Evolutionary conservation across 2,329 filamentous ascomycete genomes (phyloP), one percentile per base, ranked within the genome.

Genomic region (Penicillium janthinellum): DNA sequence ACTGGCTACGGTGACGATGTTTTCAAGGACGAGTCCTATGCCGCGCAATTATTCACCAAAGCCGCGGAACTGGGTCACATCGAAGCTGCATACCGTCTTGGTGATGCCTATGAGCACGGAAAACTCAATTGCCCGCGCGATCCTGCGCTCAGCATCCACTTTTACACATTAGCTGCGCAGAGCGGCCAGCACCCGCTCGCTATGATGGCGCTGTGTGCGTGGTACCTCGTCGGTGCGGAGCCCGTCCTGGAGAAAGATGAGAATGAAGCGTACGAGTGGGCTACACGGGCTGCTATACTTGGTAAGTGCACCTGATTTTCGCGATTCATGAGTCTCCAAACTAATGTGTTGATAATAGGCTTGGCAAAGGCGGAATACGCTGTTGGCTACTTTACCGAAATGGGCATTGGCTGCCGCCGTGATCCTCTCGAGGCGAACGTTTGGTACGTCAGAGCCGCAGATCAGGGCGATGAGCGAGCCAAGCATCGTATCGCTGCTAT

Each of bases 151-250:
- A 97, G 92, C 65, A 92, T 99, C 10, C 95, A 99, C 75, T 99
- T 97, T 73, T 99, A 99, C 79, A 99, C 94, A 1, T 89, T 88
- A 28, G 94, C 95, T 12, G 95, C 95, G 2, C 90, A 96, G 71
- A 83, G 85, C 48, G 92, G 91, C 1, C 90, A 97, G 70, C 83
- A 97, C 71, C 83, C 92, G 0, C 85, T 88, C 50, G 94, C 92
- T 50, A 98, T 98, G 92, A 96, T 99, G 93, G 94, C 94, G 4
- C 82, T 99, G 8, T 99, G 95, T 77, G 95, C 95, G 11, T 99
- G 95, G 95, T 99, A 98, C 76, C 90, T 98, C 84, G 90, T 98
- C 42, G 95, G 95, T 11, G 95, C 95, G 1, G 90, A 93, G 67
- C 92, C 93, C 0, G 87, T 98, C 14, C 79, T 99, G 22, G 93